Percentiles rank a stretch among this genome's conserved stretches.
phyloP scores from a whole-genome alignment of 2,329 filamentous ascomycete species.

The Leptographium radiaticola region DNA sequence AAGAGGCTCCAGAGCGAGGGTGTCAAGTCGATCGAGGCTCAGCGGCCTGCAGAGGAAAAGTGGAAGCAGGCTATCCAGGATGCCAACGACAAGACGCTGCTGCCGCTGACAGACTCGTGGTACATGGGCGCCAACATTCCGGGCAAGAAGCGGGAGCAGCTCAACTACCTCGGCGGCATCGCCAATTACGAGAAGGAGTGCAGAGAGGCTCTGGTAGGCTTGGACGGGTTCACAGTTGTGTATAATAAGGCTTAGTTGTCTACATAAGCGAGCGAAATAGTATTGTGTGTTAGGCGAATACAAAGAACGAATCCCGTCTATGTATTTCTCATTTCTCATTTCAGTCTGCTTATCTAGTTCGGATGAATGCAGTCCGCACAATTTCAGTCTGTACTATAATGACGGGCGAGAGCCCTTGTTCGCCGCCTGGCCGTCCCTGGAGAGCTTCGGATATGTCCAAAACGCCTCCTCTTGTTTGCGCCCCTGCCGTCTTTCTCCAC shows the following conservation, averaged over 20 bases:
- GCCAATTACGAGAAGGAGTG: constrained; percentile 8
- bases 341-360: too few species aligned
- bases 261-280: too few species aligned
- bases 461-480: too few species aligned
- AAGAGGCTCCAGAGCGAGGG: constrained; percentile 5
- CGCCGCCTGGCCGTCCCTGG: too few species aligned
- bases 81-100: constrained; percentile 10
- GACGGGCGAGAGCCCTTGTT: too few species aligned
- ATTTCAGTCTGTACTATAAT: too few species aligned
- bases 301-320: too few species aligned
- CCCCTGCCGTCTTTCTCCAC: too few species aligned
- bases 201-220: background rate
- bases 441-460: too few species aligned
- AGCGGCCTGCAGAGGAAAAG: constrained; percentile 1
- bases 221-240: constrained; percentile 5
- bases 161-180: constrained; percentile 11
- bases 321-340: too few species aligned
- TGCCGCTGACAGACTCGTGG: constrained; percentile 11
- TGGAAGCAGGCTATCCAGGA: constrained; percentile 10
- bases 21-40: constrained; percentile 9
- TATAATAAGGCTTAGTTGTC: background rate
- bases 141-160: constrained; percentile 11
- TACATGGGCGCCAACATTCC: constrained; percentile 15
- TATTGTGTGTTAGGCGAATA: too few species aligned
- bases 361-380: too few species aligned